Base-by-base conservation (phyloP, 2,329 filamentous ascomycete species). In the Alternaria conjuncta region DNA sequence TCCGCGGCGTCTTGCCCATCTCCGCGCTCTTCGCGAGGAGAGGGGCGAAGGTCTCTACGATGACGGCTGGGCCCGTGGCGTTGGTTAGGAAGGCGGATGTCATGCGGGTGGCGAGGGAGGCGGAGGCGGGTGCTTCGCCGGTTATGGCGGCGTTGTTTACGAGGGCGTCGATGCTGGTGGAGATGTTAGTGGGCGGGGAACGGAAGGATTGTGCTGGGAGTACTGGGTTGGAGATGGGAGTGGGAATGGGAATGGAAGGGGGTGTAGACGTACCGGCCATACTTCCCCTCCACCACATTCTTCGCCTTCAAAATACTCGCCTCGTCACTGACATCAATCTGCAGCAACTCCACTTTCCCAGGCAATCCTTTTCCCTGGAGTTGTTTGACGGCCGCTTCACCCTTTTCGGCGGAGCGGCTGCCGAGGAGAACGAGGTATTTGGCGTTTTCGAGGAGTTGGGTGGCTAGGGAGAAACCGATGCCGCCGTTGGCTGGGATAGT, bases 401-500 rank as follows among this genome's bases (percentile, higher is more conserved):
- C 74, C 53, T 71, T 74, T 10, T 65, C 21, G 3, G 55, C 13
- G 21, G 64, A 65, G 51, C 72, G 68, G 18, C 57, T 55, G 30
- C 69, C 66, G 15, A 75, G 63, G 18, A 75, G 51, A 53, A 74
- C 49, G 55, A 68, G 58, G 65, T 81, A 81, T 12, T 67, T 65
- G n/a, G 63, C 66, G 15, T 78, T 64, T 5, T 76, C 66, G 7
- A 83, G 76, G 4, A 81, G 77, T 26, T 78, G 73, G 57, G 78
- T 70, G 12, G 79, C 79, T 7, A 83, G 77, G 60, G 82, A 83
- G 60, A 81, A 80, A 30, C 84, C 84, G 32, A 86, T 83, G 57
- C 84, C 84, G 49, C 78, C 75, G 65, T 83, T 86, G 32, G 79
- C 82, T 61, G 21, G 25, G 26, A 5, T 25, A 0, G 0, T 7